phyloP scores from a whole-genome alignment of 2,329 filamentous ascomycete genomes.

The Chaetomium globosum region DNA sequence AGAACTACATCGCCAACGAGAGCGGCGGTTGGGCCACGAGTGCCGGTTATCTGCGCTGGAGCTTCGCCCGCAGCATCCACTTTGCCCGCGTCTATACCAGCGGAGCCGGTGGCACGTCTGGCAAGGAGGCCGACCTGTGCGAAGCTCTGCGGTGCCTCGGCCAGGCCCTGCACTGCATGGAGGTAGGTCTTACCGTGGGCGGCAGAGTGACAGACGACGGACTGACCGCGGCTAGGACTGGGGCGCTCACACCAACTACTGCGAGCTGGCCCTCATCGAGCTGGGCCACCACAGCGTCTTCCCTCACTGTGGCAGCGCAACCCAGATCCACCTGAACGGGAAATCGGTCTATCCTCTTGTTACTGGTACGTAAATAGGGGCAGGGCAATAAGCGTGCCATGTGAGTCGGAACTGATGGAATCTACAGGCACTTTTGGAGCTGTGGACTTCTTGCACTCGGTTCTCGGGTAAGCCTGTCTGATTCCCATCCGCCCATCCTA shows the following conservation, averaged over 20 bases:
- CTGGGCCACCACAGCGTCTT: slow-evolving; percentile 71
- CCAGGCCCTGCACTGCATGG: slow-evolving; percentile 75
- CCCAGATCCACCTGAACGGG: slow-evolving; percentile 67
- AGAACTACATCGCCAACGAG: slow-evolving; percentile 98
- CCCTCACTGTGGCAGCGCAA: slow-evolving; percentile 68
- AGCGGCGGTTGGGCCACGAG: slow-evolving; percentile 86
- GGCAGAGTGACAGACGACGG: too few species aligned
- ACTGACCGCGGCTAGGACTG: slow-evolving; percentile 53
- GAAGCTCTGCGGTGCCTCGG: slow-evolving; percentile 77
- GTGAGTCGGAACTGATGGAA: too few species aligned
- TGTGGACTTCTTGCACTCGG: slow-evolving; percentile 82
- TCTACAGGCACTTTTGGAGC: slow-evolving; percentile 63
- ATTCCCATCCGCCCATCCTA: background rate
- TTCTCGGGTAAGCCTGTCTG: slow-evolving; percentile 49
- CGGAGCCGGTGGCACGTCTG: slow-evolving; percentile 60
- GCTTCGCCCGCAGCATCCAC: slow-evolving; percentile 73
- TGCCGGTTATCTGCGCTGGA: slow-evolving; percentile 78
- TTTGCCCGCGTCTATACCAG: slow-evolving; percentile 74
- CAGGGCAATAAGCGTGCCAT: too few species aligned
- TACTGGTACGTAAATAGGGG: slow-evolving; percentile 52
- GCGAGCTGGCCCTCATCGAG: slow-evolving; percentile 74
- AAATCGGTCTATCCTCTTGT: slow-evolving; percentile 73
- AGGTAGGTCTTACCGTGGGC: slow-evolving; percentile 41
- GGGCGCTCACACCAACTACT: slow-evolving; percentile 82
- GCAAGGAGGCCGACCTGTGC: slow-evolving; percentile 75